Conservation (phyloP, 148 eudicot genomes). For the Rhododendron mucronatum region DNA sequence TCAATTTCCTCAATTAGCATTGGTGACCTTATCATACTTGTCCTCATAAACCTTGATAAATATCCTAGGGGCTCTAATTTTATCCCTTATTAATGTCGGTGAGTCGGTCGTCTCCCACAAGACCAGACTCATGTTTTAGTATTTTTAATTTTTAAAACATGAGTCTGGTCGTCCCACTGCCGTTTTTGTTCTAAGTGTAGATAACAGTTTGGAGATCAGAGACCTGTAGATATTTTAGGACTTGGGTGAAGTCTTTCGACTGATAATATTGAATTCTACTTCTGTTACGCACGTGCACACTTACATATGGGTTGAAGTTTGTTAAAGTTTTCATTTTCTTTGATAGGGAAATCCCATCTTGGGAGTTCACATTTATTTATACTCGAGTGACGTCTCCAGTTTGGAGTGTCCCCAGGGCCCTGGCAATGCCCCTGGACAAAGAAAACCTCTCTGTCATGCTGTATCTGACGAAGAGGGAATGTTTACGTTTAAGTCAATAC, state of each 20-base stretch:
- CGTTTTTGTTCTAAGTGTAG: background rate
- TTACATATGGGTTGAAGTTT: background rate
- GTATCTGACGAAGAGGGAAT: slow-evolving; percentile 85
- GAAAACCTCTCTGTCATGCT: slow-evolving; percentile 83
- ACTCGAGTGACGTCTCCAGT: slow-evolving; percentile 71
- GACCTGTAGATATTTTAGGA: background rate
- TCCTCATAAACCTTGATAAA: background rate
- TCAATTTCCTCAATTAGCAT: background rate
- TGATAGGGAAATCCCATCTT: slow-evolving; percentile 88
- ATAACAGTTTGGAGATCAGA: background rate
- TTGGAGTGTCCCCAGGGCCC: slow-evolving; percentile 76
- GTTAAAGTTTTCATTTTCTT: background rate
- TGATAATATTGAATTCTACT: background rate
- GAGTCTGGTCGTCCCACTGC: background rate
- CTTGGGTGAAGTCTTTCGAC: background rate
- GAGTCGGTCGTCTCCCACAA: background rate
- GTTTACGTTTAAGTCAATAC: slow-evolving; percentile 70
- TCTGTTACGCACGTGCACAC: background rate
- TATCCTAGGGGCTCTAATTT: background rate
- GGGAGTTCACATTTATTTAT: slow-evolving; percentile 88
- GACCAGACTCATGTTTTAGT: background rate
- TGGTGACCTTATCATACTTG: background rate
- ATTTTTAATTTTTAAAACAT: too few species aligned
- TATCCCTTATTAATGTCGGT: background rate
- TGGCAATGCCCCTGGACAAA: slow-evolving; percentile 63